phyloP scores from a whole-genome alignment of 208 protist genomes.

The Herpetomonas tarakana region DNA sequence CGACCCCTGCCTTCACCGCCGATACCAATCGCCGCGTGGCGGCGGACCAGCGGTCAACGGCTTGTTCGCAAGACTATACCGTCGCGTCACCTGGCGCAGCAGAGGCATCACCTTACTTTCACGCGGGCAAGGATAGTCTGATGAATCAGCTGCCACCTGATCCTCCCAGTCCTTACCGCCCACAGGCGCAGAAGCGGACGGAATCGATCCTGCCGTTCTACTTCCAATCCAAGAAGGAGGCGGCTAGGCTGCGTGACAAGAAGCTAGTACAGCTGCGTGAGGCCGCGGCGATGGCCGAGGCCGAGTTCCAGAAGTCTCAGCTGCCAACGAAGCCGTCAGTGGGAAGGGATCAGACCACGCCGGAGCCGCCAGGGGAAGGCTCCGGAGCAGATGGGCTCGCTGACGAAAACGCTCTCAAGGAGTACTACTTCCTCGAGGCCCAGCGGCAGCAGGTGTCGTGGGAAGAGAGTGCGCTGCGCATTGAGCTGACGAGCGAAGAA shows the following conservation, averaged over 20 bases:
- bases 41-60: too few relatives aligned
- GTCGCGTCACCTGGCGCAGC: too few relatives aligned
- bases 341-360: not conserved
- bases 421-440: slow-evolving; percentile 18
- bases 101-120: too few relatives aligned
- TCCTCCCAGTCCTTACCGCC: slow-evolving; percentile 68
- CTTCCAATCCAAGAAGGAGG: slow-evolving; percentile 10
- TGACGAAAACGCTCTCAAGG: slow-evolving; percentile 14
- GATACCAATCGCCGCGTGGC: too few relatives aligned
- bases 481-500: slow-evolving; percentile 24
- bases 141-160: slow-evolving; percentile 25
- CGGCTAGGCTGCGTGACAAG: slow-evolving; percentile 3
- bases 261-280: not conserved
- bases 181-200: slow-evolving; percentile 13
- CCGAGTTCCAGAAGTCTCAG: not conserved
- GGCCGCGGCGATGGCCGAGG: slow-evolving; percentile 4
- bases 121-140: slow-evolving; percentile 17
- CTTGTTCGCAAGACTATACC: too few relatives aligned
- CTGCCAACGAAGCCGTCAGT: not conserved
- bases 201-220: slow-evolving; percentile 27
- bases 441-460: slow-evolving; percentile 18
- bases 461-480: slow-evolving; percentile 23
- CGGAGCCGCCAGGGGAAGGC: not conserved
- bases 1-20: too few relatives aligned
- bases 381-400: not conserved